A percentile compares a stretch with the other conserved stretches of the same genome.
Conservation (phyloP, 2,329 filamentous ascomycete species). For the Celoporthe dispersa region DNA sequence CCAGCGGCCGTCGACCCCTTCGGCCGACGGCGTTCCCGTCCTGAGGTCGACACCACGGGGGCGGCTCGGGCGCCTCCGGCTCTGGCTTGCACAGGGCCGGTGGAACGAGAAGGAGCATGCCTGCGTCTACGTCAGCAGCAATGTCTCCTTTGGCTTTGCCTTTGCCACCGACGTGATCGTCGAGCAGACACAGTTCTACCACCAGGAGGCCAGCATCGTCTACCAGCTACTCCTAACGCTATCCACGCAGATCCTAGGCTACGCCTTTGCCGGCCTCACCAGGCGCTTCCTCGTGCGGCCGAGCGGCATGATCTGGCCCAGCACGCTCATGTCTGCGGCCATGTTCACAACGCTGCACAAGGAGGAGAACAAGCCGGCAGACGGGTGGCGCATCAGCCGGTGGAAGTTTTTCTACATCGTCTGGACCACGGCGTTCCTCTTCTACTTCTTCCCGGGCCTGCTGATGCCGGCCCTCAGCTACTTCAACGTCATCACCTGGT, state of each 20-base stretch:
- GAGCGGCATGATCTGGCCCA: slow-evolving; percentile 90
- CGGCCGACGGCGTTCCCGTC: slow-evolving; percentile 22
- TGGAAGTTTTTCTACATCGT: slow-evolving; percentile 86
- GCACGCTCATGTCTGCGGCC: slow-evolving; percentile 83
- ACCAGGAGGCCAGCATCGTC: slow-evolving; percentile 74
- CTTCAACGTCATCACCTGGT: slow-evolving; percentile 89
- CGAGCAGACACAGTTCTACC: slow-evolving; percentile 87
- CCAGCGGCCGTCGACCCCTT: slow-evolving; percentile 28
- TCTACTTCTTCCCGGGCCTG: slow-evolving; percentile 84
- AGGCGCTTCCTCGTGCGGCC: slow-evolving; percentile 82
- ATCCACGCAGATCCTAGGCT: slow-evolving; percentile 85
- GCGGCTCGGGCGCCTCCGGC: slow-evolving; percentile 53
- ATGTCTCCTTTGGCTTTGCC: slow-evolving; percentile 86
- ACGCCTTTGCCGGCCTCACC: slow-evolving; percentile 82
- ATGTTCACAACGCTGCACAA: slow-evolving; percentile 90
- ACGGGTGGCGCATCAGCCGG: slow-evolving; percentile 81
- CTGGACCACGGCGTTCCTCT: slow-evolving; percentile 72
- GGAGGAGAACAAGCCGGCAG: slow-evolving; percentile 78
- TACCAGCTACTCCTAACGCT: slow-evolving; percentile 85
- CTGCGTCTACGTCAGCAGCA: slow-evolving; percentile 87
- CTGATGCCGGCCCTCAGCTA: slow-evolving; percentile 85
- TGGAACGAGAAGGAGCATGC: slow-evolving; percentile 92
- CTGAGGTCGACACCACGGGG: slow-evolving; percentile 20
- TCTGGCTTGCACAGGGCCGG: slow-evolving; percentile 78
- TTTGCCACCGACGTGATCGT: slow-evolving; percentile 91